Evolutionary conservation across 805 yeast genomes (phyloP).

Genomic region (Starmerella stigmatis): DNA sequence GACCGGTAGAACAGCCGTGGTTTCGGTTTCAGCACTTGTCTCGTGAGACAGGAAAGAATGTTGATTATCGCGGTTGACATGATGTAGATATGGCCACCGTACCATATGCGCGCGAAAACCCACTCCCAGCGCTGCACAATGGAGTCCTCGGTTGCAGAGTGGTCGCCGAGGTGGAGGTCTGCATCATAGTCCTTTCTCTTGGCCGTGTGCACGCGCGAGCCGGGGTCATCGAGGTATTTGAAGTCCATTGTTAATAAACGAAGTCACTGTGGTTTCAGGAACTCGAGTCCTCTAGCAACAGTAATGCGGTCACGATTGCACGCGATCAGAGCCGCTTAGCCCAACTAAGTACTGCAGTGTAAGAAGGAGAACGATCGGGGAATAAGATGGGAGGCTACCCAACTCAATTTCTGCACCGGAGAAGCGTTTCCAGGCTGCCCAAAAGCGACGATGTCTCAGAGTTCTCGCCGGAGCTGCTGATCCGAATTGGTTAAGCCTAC

Average conservation of each 20-base stretch:
- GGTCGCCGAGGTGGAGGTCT: not conserved
- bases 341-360: too few relatives aligned
- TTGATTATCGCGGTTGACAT: conserved; percentile 7
- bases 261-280: too few relatives aligned
- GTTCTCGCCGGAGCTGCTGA: too few relatives aligned
- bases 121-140: conserved; percentile 4
- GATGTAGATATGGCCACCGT: conserved; percentile 16
- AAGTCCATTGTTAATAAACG: not conserved
- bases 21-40: conserved; percentile 23
- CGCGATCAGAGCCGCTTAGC: too few relatives aligned
- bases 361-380: too few relatives aligned
- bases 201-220: conserved; percentile 2
- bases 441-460: too few relatives aligned
- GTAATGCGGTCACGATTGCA: too few relatives aligned
- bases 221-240: conserved; percentile 9
- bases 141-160: conserved; percentile 1
- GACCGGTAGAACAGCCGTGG: conserved; percentile 26
- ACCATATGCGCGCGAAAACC: conserved; percentile 16
- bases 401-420: too few relatives aligned
- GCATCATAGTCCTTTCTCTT: not conserved
- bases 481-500: too few relatives aligned
- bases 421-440: too few relatives aligned
- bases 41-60: conserved; percentile 20
- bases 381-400: too few relatives aligned
- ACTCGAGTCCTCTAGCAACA: too few relatives aligned